phyloP scores from a whole-genome alignment of 1,284 basidiomycete genomes.

The Coniferiporia sulphurascens region DNA sequence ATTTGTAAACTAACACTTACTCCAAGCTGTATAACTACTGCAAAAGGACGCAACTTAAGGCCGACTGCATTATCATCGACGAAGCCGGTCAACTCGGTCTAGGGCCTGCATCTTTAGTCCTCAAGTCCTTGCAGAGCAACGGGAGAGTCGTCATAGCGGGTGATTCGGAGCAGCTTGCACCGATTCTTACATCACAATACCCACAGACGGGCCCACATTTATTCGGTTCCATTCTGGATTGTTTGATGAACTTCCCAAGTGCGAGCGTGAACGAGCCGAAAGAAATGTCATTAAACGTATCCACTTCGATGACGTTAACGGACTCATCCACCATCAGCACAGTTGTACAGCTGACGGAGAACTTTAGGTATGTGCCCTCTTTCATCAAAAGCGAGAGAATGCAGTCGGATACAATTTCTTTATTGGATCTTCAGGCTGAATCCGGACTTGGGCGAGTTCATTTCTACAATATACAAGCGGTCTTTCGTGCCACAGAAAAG shows the following conservation, averaged over 20 bases:
- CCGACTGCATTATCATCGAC: conserved; percentile 41
- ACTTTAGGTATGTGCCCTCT: conserved; percentile 34
- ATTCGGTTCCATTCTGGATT: conserved; percentile 45
- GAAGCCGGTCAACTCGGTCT: conserved; percentile 46
- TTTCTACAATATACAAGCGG: conserved; percentile 43
- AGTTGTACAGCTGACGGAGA: conserved; percentile 44
- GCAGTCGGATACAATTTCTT: no score
- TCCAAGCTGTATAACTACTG: conserved; percentile 41
- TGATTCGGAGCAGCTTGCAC: conserved; percentile 47
- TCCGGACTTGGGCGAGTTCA: conserved; percentile 45
- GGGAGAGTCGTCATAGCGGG: conserved; percentile 43
- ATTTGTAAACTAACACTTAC: neutral
- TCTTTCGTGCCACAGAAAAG: conserved; percentile 43
- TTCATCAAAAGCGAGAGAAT: neutral
- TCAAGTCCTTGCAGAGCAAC: conserved; percentile 33
- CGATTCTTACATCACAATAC: conserved; percentile 42
- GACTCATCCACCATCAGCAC: conserved; percentile 25
- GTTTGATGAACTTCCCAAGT: conserved; percentile 32
- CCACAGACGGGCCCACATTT: conserved; percentile 36
- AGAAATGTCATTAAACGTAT: neutral
- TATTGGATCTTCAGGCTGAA: conserved; percentile 33
- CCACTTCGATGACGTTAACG: neutral
- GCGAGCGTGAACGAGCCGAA: conserved; percentile 19
- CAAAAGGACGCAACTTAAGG: conserved; percentile 33
- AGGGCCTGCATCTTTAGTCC: conserved; percentile 39